phyloP scores from a whole-genome alignment of 1,139 yeast genomes.

The Hemisphaericaspora xylofermentans region DNA sequence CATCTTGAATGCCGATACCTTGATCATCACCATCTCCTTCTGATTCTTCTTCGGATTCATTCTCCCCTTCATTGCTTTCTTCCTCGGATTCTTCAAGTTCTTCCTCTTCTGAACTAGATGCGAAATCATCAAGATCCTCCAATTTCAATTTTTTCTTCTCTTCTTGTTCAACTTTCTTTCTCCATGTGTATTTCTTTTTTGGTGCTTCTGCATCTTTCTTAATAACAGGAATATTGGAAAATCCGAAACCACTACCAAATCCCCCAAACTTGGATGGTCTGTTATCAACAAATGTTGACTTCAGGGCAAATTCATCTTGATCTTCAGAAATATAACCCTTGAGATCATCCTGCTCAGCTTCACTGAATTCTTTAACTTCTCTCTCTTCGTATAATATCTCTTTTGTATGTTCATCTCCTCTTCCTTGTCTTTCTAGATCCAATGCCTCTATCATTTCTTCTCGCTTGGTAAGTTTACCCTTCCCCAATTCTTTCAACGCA shows the following conservation, averaged over 20 bases:
- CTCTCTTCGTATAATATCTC: slow-evolving; percentile 71
- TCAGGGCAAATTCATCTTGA: slow-evolving; percentile 18
- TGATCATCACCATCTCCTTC: too few species aligned
- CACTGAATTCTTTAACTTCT: slow-evolving; percentile 64
- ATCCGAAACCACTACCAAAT: slow-evolving; percentile 65
- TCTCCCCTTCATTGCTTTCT: slow-evolving; percentile 18
- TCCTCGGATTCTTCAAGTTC: too few species aligned
- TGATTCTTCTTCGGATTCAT: slow-evolving; percentile 17
- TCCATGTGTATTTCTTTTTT: slow-evolving; percentile 46
- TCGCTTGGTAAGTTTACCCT: slow-evolving; percentile 68
- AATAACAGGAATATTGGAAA: slow-evolving; percentile 52
- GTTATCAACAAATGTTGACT: slow-evolving; percentile 67
- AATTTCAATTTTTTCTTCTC: slow-evolving; percentile 32
- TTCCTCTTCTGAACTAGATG: slow-evolving; percentile 22
- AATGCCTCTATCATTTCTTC: slow-evolving; percentile 77
- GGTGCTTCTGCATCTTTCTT: slow-evolving; percentile 15
- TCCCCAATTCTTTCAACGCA: slow-evolving; percentile 75
- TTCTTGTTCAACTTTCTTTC: slow-evolving; percentile 37
- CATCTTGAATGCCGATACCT: neutral
- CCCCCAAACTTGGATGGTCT: slow-evolving; percentile 68
- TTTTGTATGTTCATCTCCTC: slow-evolving; percentile 62
- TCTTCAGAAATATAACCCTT: slow-evolving; percentile 19
- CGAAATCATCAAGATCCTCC: slow-evolving; percentile 44
- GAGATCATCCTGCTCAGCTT: slow-evolving; percentile 34
- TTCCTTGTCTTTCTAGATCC: slow-evolving; percentile 69